Evolutionary conservation across 495 filamentous ascomycete species (phyloP), one percentile per base, ranked within the genome.

Genomic region (Xylaria scruposa): DNA sequence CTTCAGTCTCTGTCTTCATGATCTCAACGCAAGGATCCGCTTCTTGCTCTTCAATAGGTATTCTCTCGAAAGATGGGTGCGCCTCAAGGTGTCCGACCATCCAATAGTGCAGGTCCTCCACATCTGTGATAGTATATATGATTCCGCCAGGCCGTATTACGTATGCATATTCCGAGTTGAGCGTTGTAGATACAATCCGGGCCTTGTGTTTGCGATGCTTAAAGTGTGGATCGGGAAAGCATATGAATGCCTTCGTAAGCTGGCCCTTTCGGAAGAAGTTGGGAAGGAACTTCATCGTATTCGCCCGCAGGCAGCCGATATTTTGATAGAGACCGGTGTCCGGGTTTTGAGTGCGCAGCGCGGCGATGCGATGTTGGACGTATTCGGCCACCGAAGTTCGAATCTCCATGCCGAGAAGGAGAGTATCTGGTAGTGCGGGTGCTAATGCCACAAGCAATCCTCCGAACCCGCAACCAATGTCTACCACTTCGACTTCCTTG

Each of bases 151-250:
- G 94, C 61, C 86, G 84, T 72, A 99, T 75, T 10, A 92, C 92
- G 78, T 93, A 99, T 0, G 96, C 96, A 81, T 99, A 99, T 81
- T 99, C 96, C 0, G 93, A 91, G 75, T 92, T 93, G 69, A 99
- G 83, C 6, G 91, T 93, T 61, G 91, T 86, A n/a, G 92, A 94
- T 29, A 99, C 91, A 77, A 99, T 99, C 7, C 96, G 85, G 68
- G 94, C 94, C 81, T 98, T 99, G 82, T 97, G 97, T 83, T 99
- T 99, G 63, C 95, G 90, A 31, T 91, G 89, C 84, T 99, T 99
- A 85, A 99, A 99, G 80, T 99, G 96, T 72, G 96, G 96, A 78
- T 99, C 96, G 0, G 96, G 96, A 82, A 99, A 99, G 84, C 96
- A 98, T 78, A 99, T 92, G 80, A 98, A 99, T 79, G 97, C 92